Evolutionary conservation across 139 green algal species (phyloP).

Genomic region (Penium margaritaceum): DNA sequence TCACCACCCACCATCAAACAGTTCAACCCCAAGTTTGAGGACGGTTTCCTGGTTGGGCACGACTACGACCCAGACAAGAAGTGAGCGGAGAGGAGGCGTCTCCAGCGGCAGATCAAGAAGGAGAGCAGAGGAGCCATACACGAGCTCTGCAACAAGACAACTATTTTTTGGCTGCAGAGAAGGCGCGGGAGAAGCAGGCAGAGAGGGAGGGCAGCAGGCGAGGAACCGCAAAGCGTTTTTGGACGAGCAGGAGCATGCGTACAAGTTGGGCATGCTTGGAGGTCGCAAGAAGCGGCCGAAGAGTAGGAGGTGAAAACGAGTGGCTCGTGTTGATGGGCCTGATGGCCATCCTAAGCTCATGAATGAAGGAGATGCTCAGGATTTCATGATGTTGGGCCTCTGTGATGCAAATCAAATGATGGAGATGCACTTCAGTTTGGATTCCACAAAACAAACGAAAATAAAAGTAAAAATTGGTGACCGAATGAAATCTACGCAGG

Average conservation of each 20-base stretch:
- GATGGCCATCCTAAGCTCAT: too few species aligned
- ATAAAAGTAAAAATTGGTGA: too few species aligned
- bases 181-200: constrained; percentile 36
- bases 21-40: constrained; percentile 86
- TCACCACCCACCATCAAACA: constrained; percentile 41
- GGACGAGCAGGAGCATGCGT: constrained; percentile 49
- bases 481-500: too few species aligned
- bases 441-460: too few species aligned
- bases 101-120: constrained; percentile 48
- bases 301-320: too few species aligned
- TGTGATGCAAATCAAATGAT: too few species aligned
- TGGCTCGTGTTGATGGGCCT: too few species aligned
- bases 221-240: constrained; percentile 58
- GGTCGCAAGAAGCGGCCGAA: too few species aligned
- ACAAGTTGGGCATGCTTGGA: constrained; percentile 36
- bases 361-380: too few species aligned
- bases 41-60: constrained; percentile 54
- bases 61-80: constrained; percentile 53
- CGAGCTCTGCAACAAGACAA: constrained; percentile 78
- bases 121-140: constrained; percentile 60
- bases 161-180: constrained; percentile 48
- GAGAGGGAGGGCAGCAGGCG: constrained; percentile 47
- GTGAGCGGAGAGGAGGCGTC: constrained; percentile 47
- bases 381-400: too few species aligned
- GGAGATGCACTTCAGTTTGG: too few species aligned